A percentile compares a stretch with the other conserved stretches of the same genome.
Evolutionary conservation across 2,329 filamentous ascomycete species (phyloP).

Genomic region (Colletotrichum echinochloae): DNA sequence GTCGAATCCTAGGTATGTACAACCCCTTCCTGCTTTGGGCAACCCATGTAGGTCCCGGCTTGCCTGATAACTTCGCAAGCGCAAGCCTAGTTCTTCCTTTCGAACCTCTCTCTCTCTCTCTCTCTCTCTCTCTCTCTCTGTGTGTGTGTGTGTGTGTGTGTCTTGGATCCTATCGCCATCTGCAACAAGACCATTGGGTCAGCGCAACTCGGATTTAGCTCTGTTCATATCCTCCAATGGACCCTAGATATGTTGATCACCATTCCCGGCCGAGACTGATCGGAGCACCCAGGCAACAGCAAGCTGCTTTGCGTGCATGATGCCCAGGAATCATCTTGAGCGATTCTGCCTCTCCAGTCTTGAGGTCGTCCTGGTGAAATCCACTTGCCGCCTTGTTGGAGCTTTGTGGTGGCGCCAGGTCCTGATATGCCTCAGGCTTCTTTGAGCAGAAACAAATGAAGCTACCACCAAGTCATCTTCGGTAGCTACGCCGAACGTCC

Average conservation of each 20-base stretch:
- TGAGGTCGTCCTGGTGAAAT: constrained; percentile 1
- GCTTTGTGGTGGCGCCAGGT: constrained; percentile 6
- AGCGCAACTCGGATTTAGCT: constrained; percentile 9
- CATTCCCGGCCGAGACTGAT: constrained; percentile 5
- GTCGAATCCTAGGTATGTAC: background rate
- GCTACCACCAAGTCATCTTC: background rate
- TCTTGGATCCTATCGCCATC: constrained; percentile 24
- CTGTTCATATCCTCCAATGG: constrained; percentile 1
- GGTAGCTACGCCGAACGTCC: background rate
- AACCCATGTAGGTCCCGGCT: constrained; percentile 1
- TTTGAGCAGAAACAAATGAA: background rate
- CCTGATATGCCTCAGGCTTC: background rate
- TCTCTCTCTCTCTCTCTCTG: too few species aligned
- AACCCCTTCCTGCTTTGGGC: background rate
- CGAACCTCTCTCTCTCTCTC: too few species aligned
- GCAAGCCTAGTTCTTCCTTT: constrained; percentile 4
- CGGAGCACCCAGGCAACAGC: constrained; percentile 1
- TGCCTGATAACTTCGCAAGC: background rate
- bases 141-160: too few species aligned
- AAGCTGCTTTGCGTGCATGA: background rate
- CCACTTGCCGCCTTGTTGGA: constrained; percentile 28
- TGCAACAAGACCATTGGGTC: constrained; percentile 23
- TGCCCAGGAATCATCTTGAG: background rate
- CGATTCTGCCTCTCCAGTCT: background rate
- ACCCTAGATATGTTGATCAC: constrained; percentile 8